Conservation (phyloP, 2,329 filamentous ascomycete genomes). For the Microdochium nivale region DNA sequence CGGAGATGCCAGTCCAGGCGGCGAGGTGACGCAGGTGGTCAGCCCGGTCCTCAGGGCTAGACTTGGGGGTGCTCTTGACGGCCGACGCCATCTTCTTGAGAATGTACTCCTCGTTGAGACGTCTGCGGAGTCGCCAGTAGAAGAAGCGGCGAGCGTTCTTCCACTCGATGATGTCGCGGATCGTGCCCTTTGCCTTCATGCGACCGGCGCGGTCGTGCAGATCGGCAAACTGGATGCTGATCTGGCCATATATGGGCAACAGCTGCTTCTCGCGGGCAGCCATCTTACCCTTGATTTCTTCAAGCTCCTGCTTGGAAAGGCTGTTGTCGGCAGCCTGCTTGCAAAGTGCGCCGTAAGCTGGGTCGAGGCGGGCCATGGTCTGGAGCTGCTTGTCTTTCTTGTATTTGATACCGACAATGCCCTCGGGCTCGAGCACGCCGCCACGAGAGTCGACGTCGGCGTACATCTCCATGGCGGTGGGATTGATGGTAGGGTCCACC, state of each 20-base stretch:
- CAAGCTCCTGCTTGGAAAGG: conserved; percentile 65
- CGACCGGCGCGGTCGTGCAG: conserved; percentile 93
- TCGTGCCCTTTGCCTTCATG: conserved; percentile 96
- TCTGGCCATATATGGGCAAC: conserved; percentile 87
- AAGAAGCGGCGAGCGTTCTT: conserved; percentile 90
- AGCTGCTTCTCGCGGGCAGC: conserved; percentile 77
- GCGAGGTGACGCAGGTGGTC: conserved; percentile 67
- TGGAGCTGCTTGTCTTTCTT: conserved; percentile 94
- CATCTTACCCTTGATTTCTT: conserved; percentile 77
- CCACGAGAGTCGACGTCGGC: conserved; percentile 90
- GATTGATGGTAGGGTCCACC: conserved; percentile 96
- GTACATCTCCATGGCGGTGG: conserved; percentile 98
- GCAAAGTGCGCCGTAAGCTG: conserved; percentile 74
- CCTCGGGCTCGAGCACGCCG: conserved; percentile 95
- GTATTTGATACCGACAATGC: conserved; percentile 98
- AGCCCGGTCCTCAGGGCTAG: conserved; percentile 43
- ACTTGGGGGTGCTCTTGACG: conserved; percentile 20
- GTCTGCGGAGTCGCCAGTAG: conserved; percentile 97
- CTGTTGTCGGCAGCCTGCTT: conserved; percentile 62
- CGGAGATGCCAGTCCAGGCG: conserved; percentile 71
- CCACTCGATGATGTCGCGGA: conserved; percentile 80
- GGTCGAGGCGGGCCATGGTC: conserved; percentile 91
- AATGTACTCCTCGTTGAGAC: conserved; percentile 95
- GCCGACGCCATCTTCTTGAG: conserved; percentile 70
- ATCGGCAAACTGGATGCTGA: conserved; percentile 94